Base-by-base conservation (phyloP, 768 basidiomycete genomes). In the Tylopilus subfusipes region DNA sequence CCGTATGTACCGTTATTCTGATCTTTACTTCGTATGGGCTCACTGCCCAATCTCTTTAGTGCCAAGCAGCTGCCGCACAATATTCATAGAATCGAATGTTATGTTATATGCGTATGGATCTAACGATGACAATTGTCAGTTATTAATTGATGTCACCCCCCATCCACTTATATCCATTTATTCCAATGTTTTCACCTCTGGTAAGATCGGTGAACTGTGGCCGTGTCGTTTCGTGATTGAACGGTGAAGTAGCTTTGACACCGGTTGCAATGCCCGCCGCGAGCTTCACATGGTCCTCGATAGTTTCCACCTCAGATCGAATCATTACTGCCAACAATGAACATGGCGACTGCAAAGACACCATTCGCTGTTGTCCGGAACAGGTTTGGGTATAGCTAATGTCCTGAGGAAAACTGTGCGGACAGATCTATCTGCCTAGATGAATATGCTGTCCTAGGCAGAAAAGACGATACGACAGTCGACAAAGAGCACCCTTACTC, bases 51-150 rank as follows among this genome's bases (percentile, higher is more conserved):
- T 43, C 5, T 42, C 43, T 34, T 29, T 36, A 90, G 86, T 90
- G 88, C 73, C 87, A 90, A 72, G 83, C 85, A 54, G 86, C 87
- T 31, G 88, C 87, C 50, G 76, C 83, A 21, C 82, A 76, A 27
- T 84, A 81, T 64, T 78, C 73, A 60, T 60, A 61, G 60, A 55
- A 40, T 55, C 33, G 18, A 34, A 47, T 22, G n/a, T 31, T 46
- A 33, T n/a, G 50, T 50, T 50, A 47, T 55, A 58, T 21, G 9
- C 40, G 13, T 33, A 53, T 48, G 47, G 22, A 52, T 29, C 8
- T 53, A 50, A 45, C 42, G 53, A 60, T 57, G 49, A 31, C 51
- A 55, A 34, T 43, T 42, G 50, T 53, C 50, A 46, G 31, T 54
- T 34, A 12, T 36, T 25, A 18, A 39, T 39, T 39, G 19, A n/a